These are phyloP conservation scores for Myxozyma udenii DNA, from an alignment of 805 yeast species.

Conservation along the genomic window DNA sequence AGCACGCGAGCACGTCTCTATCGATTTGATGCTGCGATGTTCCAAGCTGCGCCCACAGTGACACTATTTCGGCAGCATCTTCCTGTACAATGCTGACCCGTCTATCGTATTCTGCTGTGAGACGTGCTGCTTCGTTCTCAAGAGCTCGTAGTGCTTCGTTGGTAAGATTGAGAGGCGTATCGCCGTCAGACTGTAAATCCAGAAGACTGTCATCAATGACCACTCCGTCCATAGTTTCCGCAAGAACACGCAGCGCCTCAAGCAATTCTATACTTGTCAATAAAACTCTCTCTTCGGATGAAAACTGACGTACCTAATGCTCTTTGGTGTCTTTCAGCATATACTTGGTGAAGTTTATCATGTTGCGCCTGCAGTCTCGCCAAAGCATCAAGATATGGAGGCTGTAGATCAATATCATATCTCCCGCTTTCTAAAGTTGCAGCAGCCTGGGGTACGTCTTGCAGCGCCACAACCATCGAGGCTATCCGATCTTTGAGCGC, in stretches of 20 bases:
- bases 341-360: slow-evolving; percentile 25
- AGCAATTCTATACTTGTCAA: slow-evolving; percentile 16
- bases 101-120: slow-evolving; percentile 30
- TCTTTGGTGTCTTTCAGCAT: slow-evolving; percentile 30
- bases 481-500: slow-evolving; percentile 25
- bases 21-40: slow-evolving; percentile 36
- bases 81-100: slow-evolving; percentile 28
- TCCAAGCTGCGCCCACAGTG: slow-evolving; percentile 38
- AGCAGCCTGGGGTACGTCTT: slow-evolving; percentile 22
- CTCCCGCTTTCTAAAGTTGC: slow-evolving; percentile 7
- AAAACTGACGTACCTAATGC: slow-evolving; percentile 15
- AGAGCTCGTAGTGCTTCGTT: slow-evolving; percentile 29
- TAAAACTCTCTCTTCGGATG: background rate
- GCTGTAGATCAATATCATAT: slow-evolving; percentile 15
- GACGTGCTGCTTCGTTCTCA: slow-evolving; percentile 32
- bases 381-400: slow-evolving; percentile 30
- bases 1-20: slow-evolving; percentile 26
- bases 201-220: slow-evolving; percentile 24
- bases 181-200: slow-evolving; percentile 14
- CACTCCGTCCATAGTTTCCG: slow-evolving; percentile 30
- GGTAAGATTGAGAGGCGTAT: slow-evolving; percentile 31
- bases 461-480: slow-evolving; percentile 31
- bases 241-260: slow-evolving; percentile 24
- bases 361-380: slow-evolving; percentile 23
- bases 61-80: slow-evolving; percentile 33